A percentile compares a stretch with the other conserved stretches of the same genome.
phyloP scores from a whole-genome alignment of 805 yeast genomes.

The Saturnispora sekii region DNA sequence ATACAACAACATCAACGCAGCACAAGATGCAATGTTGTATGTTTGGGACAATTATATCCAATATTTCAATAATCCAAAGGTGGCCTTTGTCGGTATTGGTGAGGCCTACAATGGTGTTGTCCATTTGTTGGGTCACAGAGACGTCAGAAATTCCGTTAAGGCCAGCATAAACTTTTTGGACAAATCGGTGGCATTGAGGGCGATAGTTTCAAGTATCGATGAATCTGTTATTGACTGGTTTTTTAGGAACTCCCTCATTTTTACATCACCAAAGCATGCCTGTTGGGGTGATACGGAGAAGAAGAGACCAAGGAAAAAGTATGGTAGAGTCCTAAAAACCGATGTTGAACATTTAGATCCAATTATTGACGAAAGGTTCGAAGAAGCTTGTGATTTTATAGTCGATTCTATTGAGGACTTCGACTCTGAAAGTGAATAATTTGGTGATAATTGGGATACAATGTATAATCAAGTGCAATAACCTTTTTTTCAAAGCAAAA shows the following conservation, averaged over 20 bases:
- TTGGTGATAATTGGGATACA: neutral
- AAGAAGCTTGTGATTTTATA: conserved; percentile 78
- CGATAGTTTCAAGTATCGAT: conserved; percentile 79
- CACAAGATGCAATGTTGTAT: conserved; percentile 70
- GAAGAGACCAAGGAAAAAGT: conserved; percentile 81
- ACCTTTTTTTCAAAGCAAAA: neutral
- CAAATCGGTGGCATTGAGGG: conserved; percentile 54
- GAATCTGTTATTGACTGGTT: conserved; percentile 90
- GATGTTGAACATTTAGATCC: conserved; percentile 66
- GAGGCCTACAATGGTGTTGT: conserved; percentile 83
- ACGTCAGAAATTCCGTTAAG: conserved; percentile 49
- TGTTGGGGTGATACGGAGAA: conserved; percentile 55
- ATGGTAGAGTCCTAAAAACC: conserved; percentile 78
- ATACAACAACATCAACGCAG: conserved; percentile 53
- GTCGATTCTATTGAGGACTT: conserved; percentile 68
- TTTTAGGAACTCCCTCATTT: conserved; percentile 73
- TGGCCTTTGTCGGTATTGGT: conserved; percentile 82
- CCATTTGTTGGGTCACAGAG: conserved; percentile 79
- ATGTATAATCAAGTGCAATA: neutral
- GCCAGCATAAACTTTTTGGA: conserved; percentile 66
- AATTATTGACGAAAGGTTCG: conserved; percentile 70
- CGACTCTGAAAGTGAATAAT: conserved; percentile 31
- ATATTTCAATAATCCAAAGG: conserved; percentile 59
- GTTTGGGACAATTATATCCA: conserved; percentile 88
- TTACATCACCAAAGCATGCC: conserved; percentile 62